These are phyloP conservation scores for Trametes cubensis DNA, from an alignment of 768 basidiomycete species.

Conservation along the genomic window DNA sequence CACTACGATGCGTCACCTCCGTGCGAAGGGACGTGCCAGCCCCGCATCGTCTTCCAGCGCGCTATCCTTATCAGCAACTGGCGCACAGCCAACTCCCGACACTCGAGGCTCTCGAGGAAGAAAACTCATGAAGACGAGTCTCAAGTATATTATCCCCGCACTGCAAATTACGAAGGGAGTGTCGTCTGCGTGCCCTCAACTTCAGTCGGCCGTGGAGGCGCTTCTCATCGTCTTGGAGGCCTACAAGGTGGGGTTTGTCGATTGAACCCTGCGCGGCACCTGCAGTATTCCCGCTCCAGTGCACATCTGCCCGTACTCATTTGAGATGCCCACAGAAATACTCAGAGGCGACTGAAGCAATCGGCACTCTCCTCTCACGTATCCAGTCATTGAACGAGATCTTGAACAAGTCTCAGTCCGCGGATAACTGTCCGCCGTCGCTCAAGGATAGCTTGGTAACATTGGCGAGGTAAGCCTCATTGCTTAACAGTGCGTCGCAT, in stretches of 20 bases:
- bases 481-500: background rate
- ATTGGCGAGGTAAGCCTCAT: background rate
- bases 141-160: background rate
- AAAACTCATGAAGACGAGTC: background rate
- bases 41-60: no score
- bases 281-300: no score
- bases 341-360: background rate
- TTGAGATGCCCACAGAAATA: background rate
- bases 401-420: background rate
- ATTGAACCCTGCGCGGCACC: no score
- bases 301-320: background rate
- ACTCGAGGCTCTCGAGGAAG: no score
- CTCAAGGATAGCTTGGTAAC: background rate
- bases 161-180: background rate
- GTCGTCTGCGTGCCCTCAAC: background rate
- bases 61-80: no score
- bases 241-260: background rate
- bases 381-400: background rate
- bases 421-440: background rate
- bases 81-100: no score
- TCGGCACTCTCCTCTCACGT: background rate
- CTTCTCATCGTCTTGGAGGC: background rate
- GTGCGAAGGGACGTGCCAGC: no score
- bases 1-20: no score
- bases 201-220: background rate